Base-by-base conservation (phyloP, 148 eudicot species). In the Pouteria glomerata region DNA sequence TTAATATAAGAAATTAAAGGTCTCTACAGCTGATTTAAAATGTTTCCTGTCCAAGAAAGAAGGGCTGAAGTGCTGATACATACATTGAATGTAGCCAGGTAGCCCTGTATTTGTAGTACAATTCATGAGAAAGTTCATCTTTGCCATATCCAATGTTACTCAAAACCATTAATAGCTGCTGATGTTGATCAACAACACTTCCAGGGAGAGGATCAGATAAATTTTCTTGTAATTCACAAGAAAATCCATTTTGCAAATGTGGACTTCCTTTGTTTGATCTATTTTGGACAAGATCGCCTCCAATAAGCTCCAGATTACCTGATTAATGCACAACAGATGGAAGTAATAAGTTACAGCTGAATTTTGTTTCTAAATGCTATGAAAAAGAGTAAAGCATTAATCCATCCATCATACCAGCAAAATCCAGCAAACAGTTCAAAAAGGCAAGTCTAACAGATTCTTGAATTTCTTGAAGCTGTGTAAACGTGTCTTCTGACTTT, bases 141-240 rank as follows among this genome's bases (percentile, higher is more conserved):
- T 89, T 91, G 82, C 98, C 91, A 79, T 86, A 91, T 57, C 98
- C 98, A 61, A 91, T 85, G 78, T 95, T 95, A 77, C 98, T 95
- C 85, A 95, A 86, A 59, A 91, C 97, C 96, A 91, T 95, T 76
- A 95, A 82, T 78, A 91, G 81, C 78, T 74, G 87, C 79, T 86
- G 90, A 79, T 91, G 91, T 2, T 90, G 91, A 84, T 88, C 86
- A 78, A 60, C 33, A 48, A 95, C 75, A 73, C 92, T 89, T 83
- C 90, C 98, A 15, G 89, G 93, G 42, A 85, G 80, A 76, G 88
- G 89, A 75, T 90, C 93, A 72, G 70, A 73, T 72, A 78, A 61
- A 52, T 60, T 78, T 63, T 88, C 96, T 30, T 70, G 70, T 68
- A 76, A 37, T 63, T 87, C 90, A 68, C 72, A 51, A 62, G 87